phyloP scores from a whole-genome alignment of 2,329 filamentous ascomycete species.

The Xylariaceae sp. region DNA sequence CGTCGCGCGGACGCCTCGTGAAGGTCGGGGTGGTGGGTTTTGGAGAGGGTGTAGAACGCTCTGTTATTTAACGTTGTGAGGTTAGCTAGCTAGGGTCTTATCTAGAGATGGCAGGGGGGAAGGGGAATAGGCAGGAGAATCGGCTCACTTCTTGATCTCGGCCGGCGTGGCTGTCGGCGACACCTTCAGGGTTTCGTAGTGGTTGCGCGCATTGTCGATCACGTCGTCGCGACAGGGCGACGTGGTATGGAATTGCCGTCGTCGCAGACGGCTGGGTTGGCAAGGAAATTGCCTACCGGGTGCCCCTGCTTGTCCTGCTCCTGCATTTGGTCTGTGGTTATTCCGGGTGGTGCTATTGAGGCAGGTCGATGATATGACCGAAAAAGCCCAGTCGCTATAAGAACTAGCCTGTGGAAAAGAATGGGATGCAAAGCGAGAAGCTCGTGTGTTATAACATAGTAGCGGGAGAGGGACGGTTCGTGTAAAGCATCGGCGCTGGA shows the following conservation, averaged over 20 bases:
- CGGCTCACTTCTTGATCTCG: constrained; percentile 75
- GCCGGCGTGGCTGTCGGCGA: constrained; percentile 59
- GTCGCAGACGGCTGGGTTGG: too few relatives aligned
- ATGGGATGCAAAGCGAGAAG: neutral
- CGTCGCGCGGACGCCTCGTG: constrained; percentile 51
- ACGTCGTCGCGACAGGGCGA: constrained; percentile 31
- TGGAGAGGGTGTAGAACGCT: constrained; percentile 86
- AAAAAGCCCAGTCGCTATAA: neutral
- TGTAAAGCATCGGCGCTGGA: constrained; percentile 20
- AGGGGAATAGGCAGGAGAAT: neutral
- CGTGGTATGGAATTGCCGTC: too few relatives aligned
- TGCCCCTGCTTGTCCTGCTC: too few relatives aligned
- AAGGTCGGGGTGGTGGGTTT: constrained; percentile 85
- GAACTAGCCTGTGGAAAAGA: neutral
- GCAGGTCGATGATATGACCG: too few relatives aligned
- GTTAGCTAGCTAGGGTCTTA: constrained; percentile 4
- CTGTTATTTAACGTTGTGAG: constrained; percentile 29
- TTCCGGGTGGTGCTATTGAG: too few relatives aligned
- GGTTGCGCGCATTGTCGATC: constrained; percentile 45
- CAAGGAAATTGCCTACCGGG: too few relatives aligned
- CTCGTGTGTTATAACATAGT: too few relatives aligned
- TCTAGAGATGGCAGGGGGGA: neutral
- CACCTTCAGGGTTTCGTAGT: constrained; percentile 82
- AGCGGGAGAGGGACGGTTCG: too few relatives aligned
- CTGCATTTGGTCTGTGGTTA: too few relatives aligned